These are phyloP conservation scores for Alternaria alternata DNA, from an alignment of 2,329 filamentous ascomycete species.

Conservation along the genomic window DNA sequence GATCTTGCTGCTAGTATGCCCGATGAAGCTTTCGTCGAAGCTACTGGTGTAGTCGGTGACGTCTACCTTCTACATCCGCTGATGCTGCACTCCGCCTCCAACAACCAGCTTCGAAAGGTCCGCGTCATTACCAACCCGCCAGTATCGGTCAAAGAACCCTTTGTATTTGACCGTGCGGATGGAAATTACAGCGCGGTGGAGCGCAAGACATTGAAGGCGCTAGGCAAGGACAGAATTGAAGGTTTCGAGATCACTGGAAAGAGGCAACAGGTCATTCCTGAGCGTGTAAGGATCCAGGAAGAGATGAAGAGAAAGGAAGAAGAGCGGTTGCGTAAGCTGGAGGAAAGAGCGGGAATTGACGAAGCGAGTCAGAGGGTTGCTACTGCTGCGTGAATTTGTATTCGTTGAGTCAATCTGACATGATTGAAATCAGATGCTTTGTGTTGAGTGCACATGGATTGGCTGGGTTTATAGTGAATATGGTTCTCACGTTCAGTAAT, in stretches of 20 bases:
- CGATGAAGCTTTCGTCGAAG: slow-evolving; percentile 61
- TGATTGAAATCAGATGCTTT: neutral
- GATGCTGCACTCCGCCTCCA: slow-evolving; percentile 65
- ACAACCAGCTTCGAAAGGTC: slow-evolving; percentile 58
- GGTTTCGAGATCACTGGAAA: slow-evolving; percentile 63
- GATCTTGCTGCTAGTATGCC: slow-evolving; percentile 48
- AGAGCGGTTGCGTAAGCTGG: slow-evolving; percentile 53
- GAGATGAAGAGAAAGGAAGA: slow-evolving; percentile 60
- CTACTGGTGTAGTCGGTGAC: slow-evolving; percentile 63
- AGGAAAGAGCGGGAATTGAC: slow-evolving; percentile 25
- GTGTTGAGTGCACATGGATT: neutral
- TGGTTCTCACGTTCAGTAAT: neutral
- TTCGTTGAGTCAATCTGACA: neutral
- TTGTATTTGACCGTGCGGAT: slow-evolving; percentile 60
- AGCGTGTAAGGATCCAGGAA: slow-evolving; percentile 58
- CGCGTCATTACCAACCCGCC: slow-evolving; percentile 66
- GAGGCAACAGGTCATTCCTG: slow-evolving; percentile 61
- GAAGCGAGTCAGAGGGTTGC: neutral
- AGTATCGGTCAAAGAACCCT: slow-evolving; percentile 61
- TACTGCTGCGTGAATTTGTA: slow-evolving; percentile 4
- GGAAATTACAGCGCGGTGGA: slow-evolving; percentile 65
- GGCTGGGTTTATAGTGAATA: neutral
- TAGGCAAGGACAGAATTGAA: slow-evolving; percentile 58
- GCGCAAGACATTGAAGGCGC: slow-evolving; percentile 60
- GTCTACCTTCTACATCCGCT: slow-evolving; percentile 68